These are phyloP conservation scores for Chenopodium suecicum DNA, from an alignment of 148 eudicot species.

Conservation along the genomic window DNA sequence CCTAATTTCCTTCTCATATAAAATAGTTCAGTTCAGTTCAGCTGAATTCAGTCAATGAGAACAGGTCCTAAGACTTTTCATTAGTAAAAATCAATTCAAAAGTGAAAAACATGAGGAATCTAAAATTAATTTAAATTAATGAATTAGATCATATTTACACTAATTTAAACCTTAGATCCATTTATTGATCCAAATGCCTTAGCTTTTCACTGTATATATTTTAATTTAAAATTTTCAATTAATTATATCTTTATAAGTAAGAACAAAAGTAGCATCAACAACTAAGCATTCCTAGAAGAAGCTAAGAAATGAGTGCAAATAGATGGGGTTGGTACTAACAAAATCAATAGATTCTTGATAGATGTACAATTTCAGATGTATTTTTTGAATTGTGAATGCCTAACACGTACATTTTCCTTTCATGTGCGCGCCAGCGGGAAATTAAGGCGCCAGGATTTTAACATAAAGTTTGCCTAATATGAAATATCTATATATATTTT, in stretches of 20 bases:
- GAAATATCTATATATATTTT: not conserved
- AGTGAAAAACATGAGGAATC: not conserved
- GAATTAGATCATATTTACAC: not conserved
- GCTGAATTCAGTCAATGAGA: too few relatives aligned
- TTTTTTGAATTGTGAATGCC: not conserved
- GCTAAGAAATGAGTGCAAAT: not conserved
- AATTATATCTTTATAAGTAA: too few relatives aligned
- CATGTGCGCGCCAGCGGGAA: conserved; percentile 29
- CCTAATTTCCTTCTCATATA: too few relatives aligned
- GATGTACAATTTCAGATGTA: not conserved
- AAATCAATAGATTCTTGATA: conserved; percentile 1
- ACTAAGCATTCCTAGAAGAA: not conserved
- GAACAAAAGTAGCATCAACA: not conserved
- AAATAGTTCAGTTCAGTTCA: too few relatives aligned
- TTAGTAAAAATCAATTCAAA: too few relatives aligned
- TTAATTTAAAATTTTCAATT: too few relatives aligned
- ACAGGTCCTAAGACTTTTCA: too few relatives aligned
- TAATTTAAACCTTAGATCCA: not conserved
- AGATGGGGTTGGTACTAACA: not conserved
- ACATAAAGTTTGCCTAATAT: not conserved
- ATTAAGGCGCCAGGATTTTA: conserved; percentile 12
- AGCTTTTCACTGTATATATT: not conserved
- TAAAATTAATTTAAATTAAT: too few relatives aligned
- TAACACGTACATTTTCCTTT: not conserved
- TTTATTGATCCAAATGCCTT: not conserved